These are phyloP conservation scores for Wickerhamomyces sp. DNA, from an alignment of 1,139 yeast species.

Conservation along the genomic window DNA sequence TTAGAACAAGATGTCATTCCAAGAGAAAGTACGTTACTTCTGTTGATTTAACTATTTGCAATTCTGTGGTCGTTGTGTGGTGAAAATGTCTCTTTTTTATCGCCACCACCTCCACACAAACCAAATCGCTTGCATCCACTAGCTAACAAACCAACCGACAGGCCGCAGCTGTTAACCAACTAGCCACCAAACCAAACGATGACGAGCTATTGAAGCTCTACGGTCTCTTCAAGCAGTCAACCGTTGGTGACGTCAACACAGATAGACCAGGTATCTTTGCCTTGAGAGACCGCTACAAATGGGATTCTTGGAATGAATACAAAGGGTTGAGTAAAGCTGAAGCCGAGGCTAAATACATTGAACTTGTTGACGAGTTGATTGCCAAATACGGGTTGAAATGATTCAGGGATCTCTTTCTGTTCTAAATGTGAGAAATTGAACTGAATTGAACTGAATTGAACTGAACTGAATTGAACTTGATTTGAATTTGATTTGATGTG, in stretches of 20 bases:
- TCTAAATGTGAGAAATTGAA: too few relatives aligned
- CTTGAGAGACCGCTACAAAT: constrained; percentile 92
- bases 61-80: too few relatives aligned
- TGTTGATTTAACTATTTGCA: too few relatives aligned
- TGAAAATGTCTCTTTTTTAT: too few relatives aligned
- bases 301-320: constrained; percentile 92
- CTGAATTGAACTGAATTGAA: too few relatives aligned
- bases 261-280: constrained; percentile 83
- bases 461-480: too few relatives aligned
- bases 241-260: constrained; percentile 89
- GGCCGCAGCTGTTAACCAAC: constrained; percentile 77
- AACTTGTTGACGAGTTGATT: constrained; percentile 61
- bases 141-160: constrained; percentile 19
- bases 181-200: constrained; percentile 75
- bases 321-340: constrained; percentile 86
- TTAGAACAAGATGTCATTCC: too few relatives aligned
- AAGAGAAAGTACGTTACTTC: too few relatives aligned
- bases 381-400: constrained; percentile 37
- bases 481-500: too few relatives aligned
- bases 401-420: too few relatives aligned
- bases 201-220: constrained; percentile 81
- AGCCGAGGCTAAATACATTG: constrained; percentile 84
- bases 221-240: constrained; percentile 94
- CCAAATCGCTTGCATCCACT: neutral
- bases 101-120: neutral